A percentile compares a stretch with the other conserved stretches of the same genome.
phyloP scores from a whole-genome alignment of 352 stramenopile species.

The Blastocystis sp. region DNA sequence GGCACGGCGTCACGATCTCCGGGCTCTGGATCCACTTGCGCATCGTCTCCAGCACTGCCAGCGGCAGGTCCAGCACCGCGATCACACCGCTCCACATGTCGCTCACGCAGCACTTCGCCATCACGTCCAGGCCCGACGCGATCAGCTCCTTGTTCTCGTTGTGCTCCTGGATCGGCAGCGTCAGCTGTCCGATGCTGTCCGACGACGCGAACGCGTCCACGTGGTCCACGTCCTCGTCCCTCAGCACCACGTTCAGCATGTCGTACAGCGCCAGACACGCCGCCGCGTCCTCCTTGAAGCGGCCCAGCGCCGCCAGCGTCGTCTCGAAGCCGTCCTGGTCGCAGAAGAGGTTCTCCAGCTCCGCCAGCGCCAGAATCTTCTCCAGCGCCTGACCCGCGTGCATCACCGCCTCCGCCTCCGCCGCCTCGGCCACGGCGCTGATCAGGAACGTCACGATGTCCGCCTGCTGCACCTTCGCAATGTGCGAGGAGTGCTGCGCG shows the following conservation, averaged over 20 bases:
- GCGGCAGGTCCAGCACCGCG: slow-evolving; percentile 22
- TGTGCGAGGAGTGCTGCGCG: slow-evolving; percentile 27
- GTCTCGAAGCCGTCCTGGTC: slow-evolving; percentile 22
- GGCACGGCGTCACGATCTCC: slow-evolving; percentile 27
- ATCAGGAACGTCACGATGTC: slow-evolving; percentile 41
- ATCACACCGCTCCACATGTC: slow-evolving; percentile 1
- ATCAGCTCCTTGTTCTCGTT: slow-evolving; percentile 51
- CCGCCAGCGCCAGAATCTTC: neutral
- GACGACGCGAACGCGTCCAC: neutral
- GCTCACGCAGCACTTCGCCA: slow-evolving; percentile 43
- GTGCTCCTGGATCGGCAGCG: slow-evolving; percentile 33
- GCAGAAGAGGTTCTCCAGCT: slow-evolving; percentile 41
- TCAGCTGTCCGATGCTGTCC: slow-evolving; percentile 35
- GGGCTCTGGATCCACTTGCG: slow-evolving; percentile 18
- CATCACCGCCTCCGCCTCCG: slow-evolving; percentile 48
- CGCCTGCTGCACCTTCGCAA: slow-evolving; percentile 59
- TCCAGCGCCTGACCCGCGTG: slow-evolving; percentile 36
- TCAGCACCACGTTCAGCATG: slow-evolving; percentile 63
- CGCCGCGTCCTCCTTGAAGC: neutral
- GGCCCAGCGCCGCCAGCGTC: slow-evolving; percentile 8
- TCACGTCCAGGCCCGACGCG: slow-evolving; percentile 11
- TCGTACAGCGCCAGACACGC: slow-evolving; percentile 42
- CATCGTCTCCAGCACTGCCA: slow-evolving; percentile 37
- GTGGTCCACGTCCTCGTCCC: slow-evolving; percentile 23
- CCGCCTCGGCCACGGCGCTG: neutral